Evolutionary conservation across 106 monocot genomes (phyloP).

Genomic region (Phalaenopsis equestris): DNA sequence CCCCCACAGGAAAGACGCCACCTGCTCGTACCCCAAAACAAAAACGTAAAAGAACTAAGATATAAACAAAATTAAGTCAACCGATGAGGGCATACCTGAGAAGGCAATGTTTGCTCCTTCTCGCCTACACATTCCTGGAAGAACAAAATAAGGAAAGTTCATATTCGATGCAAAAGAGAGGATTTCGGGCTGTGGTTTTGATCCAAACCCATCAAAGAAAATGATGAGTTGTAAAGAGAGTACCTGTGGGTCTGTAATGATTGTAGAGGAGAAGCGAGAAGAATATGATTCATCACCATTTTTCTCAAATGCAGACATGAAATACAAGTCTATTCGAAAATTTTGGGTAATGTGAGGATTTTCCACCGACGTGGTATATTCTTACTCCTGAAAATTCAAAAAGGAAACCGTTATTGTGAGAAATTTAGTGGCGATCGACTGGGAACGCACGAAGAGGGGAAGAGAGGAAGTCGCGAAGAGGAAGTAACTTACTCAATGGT

Average conservation of each 20-base stretch:
- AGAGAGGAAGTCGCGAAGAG: no score
- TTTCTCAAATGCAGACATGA: conserved; percentile 4
- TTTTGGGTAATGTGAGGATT: not conserved
- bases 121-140: conserved; percentile 17
- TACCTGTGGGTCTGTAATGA: conserved; percentile 12
- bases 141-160: not conserved
- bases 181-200: not conserved
- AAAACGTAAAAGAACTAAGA: not conserved
- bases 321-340: not conserved
- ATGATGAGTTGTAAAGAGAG: conserved; percentile 1
- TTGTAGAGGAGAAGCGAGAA: not conserved
- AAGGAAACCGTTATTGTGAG: not conserved
- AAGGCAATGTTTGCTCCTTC: conserved; percentile 12
- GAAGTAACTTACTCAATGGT: no score
- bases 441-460: no score
- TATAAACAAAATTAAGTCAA: not conserved
- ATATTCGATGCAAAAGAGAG: not conserved
- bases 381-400: not conserved
- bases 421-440: no score
- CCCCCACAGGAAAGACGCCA: conserved; percentile 18
- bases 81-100: conserved; percentile 10
- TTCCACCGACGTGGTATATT: not conserved
- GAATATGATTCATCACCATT: conserved; percentile 4
- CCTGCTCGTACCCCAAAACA: conserved; percentile 4
- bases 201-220: not conserved